Conservation (phyloP, 2,329 filamentous ascomycete species). For the Biscogniauxia marginata region DNA sequence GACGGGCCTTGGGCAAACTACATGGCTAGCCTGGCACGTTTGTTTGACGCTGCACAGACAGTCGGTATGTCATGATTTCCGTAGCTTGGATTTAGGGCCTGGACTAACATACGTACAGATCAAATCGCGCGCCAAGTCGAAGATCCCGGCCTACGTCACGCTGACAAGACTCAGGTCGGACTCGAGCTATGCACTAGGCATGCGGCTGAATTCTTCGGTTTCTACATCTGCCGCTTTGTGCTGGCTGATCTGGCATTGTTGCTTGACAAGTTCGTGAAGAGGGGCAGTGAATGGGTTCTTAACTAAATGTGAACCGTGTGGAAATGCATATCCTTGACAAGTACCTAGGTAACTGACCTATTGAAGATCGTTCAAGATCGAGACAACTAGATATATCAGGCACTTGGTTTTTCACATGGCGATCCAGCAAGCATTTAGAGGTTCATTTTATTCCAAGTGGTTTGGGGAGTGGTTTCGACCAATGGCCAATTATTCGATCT, state of each 20-base stretch:
- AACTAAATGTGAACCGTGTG: slow-evolving; percentile 13
- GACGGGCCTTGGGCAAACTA: slow-evolving; percentile 85
- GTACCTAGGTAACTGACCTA: too few species aligned
- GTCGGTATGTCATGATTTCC: slow-evolving; percentile 64
- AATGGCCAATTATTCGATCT: background rate
- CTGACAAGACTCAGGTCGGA: slow-evolving; percentile 91
- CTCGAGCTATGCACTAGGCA: slow-evolving; percentile 90
- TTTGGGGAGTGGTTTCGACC: background rate
- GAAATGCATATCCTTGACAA: too few species aligned
- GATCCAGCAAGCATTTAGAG: too few species aligned
- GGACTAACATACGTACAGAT: slow-evolving; percentile 54
- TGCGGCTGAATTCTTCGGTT: slow-evolving; percentile 95
- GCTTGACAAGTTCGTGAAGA: slow-evolving; percentile 96
- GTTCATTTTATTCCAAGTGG: background rate
- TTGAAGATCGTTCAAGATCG: too few species aligned
- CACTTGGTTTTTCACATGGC: too few species aligned
- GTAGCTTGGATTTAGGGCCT: background rate
- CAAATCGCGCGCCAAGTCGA: slow-evolving; percentile 96
- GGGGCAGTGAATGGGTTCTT: slow-evolving; percentile 88
- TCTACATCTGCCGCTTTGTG: slow-evolving; percentile 96
- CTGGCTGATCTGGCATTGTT: slow-evolving; percentile 78
- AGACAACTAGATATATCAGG: too few species aligned
- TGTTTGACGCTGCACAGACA: slow-evolving; percentile 92
- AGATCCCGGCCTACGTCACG: slow-evolving; percentile 87
- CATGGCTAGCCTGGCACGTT: slow-evolving; percentile 82